Conservation (phyloP, 345 rosid genomes). For the Linum trigynum region DNA sequence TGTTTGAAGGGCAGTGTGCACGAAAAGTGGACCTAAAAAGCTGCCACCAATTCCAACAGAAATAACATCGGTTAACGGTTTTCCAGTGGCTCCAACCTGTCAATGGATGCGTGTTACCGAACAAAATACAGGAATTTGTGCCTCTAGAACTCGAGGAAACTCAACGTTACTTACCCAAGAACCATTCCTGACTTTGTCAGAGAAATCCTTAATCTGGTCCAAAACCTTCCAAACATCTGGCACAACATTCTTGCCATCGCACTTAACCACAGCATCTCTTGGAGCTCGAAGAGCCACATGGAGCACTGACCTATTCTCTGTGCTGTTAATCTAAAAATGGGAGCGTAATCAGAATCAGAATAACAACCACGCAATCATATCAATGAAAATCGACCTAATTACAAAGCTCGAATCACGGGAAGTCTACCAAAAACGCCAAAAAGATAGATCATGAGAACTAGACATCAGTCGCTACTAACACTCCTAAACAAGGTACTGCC, state of each 20-base stretch:
- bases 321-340: conserved; percentile 64
- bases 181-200: conserved; percentile 80
- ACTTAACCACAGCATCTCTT: conserved; percentile 56
- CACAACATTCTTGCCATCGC: conserved; percentile 83
- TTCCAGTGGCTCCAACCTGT: conserved; percentile 94
- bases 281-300: conserved; percentile 95
- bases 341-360: conserved; percentile 11
- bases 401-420: too few species aligned
- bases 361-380: background rate
- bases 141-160: conserved; percentile 5
- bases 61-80: conserved; percentile 71
- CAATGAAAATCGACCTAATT: background rate
- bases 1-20: conserved; percentile 91
- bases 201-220: conserved; percentile 77
- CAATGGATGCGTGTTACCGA: conserved; percentile 19
- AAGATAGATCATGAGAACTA: too few species aligned
- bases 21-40: conserved; percentile 93
- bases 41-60: conserved; percentile 96
- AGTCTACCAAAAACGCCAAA: too few species aligned
- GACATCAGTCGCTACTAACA: too few species aligned
- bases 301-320: conserved; percentile 90
- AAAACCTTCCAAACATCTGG: conserved; percentile 88
- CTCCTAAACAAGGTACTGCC: too few species aligned
- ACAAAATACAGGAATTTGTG: conserved; percentile 13
- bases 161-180: conserved; percentile 56